Base-by-base conservation (phyloP, 495 filamentous ascomycete species). In the Tuber calosporum region DNA sequence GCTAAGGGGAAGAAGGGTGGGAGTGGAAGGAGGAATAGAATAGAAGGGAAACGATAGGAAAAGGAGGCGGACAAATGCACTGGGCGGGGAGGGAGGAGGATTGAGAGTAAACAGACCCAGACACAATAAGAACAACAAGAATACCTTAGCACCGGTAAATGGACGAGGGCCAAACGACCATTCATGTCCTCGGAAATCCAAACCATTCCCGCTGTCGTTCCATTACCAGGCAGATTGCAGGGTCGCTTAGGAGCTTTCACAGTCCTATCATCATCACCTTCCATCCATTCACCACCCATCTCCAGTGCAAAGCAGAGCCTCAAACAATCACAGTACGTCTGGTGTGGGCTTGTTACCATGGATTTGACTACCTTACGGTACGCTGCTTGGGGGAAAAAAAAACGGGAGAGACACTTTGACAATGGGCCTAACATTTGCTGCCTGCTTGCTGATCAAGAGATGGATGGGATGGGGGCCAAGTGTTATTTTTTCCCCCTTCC, bases 71-170 rank as follows among this genome's bases (percentile, higher is more conserved):
- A 62, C 53, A 30, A 30, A 30, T 62, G 53, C 53, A 62, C 53
- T 30, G 53, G 53, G 2, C 6, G 45, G 45, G 26, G 45, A 43
- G 6, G 45, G 53, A 30, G 53, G 17, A 62, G 53, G 53, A 30
- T 62, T 62, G 53, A 30, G 26, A 62, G 53, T 62, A 62, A 62
- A 62, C 53, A 62, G n/a, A 62, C n/a, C 53, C n/a, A 62, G n/a
- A 62, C 53, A 62, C 53, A 62, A 62, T 30, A 30, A 30, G 53
- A 30, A 30, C 26, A 62, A 62, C 53, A 30, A 30, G 48, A 58
- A 62, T 30, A 62, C 26, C 8, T 11, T 15, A 30, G 39, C 39
- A 40, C 39, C 39, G 39, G 53, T 62, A 62, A 30, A 62, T 62
- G 53, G 30, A 30, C 30, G 53, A 62, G n/a, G 5, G 26, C n/a